Conservation (phyloP, 2,329 filamentous ascomycete genomes). For the Aspergillus sclerotialis region DNA sequence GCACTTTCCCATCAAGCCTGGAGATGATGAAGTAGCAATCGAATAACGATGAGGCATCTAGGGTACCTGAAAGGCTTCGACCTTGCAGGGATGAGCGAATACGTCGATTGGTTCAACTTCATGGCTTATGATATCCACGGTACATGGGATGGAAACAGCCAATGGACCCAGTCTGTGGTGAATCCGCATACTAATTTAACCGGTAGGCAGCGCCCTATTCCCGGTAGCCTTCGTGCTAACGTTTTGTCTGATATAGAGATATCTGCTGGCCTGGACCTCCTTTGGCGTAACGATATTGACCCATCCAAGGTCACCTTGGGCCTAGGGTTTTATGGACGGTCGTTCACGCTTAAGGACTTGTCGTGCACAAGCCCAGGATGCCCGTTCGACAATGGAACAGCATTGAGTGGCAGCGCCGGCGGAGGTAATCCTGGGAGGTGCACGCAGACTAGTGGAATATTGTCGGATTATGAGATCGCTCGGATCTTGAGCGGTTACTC, state of each 20-base stretch:
- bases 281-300: conserved; percentile 20
- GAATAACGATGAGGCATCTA: too few relatives aligned
- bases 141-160: conserved; percentile 14
- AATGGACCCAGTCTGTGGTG: conserved; percentile 7
- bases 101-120: conserved; percentile 20
- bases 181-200: conserved; percentile 21
- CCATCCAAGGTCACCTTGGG: conserved; percentile 16
- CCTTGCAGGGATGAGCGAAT: conserved; percentile 9
- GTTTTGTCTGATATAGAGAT: conserved; percentile 15
- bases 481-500: conserved; percentile 1
- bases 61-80: conserved; percentile 21
- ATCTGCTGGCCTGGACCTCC: conserved; percentile 17
- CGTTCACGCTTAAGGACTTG: conserved; percentile 12
- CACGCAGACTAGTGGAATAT: not conserved
- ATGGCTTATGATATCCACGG: conserved; percentile 22
- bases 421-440: not conserved
- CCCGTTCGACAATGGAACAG: too few relatives aligned
- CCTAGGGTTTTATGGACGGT: conserved; percentile 19
- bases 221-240: too few relatives aligned
- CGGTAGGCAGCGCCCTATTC: too few relatives aligned
- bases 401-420: too few relatives aligned
- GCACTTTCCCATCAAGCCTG: too few relatives aligned
- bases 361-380: conserved; percentile 14
- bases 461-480: conserved; percentile 4
- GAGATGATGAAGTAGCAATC: too few relatives aligned